Base-by-base conservation (phyloP, 139 green algal species). In the Yamagishiella unicocca region DNA sequence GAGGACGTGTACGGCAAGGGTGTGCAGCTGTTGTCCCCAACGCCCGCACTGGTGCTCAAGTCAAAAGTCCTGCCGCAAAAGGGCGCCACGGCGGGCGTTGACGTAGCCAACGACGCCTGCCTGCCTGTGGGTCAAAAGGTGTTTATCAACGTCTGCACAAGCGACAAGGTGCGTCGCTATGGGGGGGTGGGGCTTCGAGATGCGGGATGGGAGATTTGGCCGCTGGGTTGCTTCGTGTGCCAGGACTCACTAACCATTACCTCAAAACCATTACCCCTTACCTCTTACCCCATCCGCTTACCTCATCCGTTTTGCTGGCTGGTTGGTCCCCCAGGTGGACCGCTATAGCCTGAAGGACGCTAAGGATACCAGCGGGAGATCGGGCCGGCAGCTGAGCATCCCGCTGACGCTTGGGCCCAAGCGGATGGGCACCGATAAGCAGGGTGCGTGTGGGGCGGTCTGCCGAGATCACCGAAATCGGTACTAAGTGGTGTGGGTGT, bases 71-170 rank as follows among this genome's bases (percentile, higher is more conserved):
- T 61, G 4, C n/a, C n/a, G n/a, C n/a, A n/a, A n/a, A n/a, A n/a
- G n/a, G 14, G 35, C 24, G 70, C 68, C 29, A 46, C 42, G 4
- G 19, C 37, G 55, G 37, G 42, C 42, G 9, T 42, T 42, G 25
- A 2, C 5, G 2, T n/a, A 17, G 31, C 45, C 5, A 17, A 3
- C 17, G 29, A 2, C 6, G n/a, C 8, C 9, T 42, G 10, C 3
- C 43, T 86, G 43, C 31, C 61, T 4, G 45, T 67, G 31, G 80
- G 80, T 27, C 62, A 78, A 21, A 92, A 91, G 61, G 91, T 92
- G 0, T 95, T 94, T 73, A 94, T 97, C 81, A 97, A 97, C 71
- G 77, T 97, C 10, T 96, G 92, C 89, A 92, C 87, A 40, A 93
- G 55, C 24, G 89, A 93, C 33, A 96, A 96, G 93, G 92, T 94